Base-by-base conservation (phyloP, 371 early-diverging fungal species). In the Lichtheimia corymbifera region DNA sequence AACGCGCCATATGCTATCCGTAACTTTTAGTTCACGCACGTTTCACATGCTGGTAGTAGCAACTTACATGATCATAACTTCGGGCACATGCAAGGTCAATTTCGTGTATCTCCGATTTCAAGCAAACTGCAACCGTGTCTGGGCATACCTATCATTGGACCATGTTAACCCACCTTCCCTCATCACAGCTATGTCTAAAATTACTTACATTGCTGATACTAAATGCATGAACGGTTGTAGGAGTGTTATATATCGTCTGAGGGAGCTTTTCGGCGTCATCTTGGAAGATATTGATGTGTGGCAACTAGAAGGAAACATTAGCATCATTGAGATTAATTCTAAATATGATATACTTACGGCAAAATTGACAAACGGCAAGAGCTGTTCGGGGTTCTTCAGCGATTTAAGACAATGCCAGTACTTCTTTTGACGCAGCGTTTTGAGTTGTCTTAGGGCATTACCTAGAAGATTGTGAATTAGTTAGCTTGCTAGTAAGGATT, bases 61-160 rank as follows among this genome's bases (percentile, higher is more conserved):
- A 27, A 55, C 41, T 55, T 65, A 55, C 66, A 41, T 42, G 44
- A 28, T 53, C 63, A 52, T 55, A 66, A 15, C 61, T 64, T 61
- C 25, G 62, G 0, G 58, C 61, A 17, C 53, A 53, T 42, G 63
- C 61, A 12, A 84, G 61, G 47, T 86, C 84, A 49, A 86, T 70
- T 56, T 86, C 86, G 50, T 79, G 82, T 44, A 86, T 73, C 63
- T 86, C 86, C 2, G 77, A 63, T 43, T 83, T 77, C n/a, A 81
- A 67, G 59, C 80, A 83, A 4, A 86, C 67, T 3, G 82, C 84
- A 11, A 84, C 73, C 0, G 72, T 72, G 35, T 77, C 71, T 12
- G 63, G 55, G 40, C 61, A 45, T 44, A 63, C 35, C 76, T 76
- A 49, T 25, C 50, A 42, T 6, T 40, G 11, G 27, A 18, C 45